These are phyloP conservation scores for Colletotrichum navitas DNA, from an alignment of 2,329 filamentous ascomycete genomes.

Conservation along the genomic window DNA sequence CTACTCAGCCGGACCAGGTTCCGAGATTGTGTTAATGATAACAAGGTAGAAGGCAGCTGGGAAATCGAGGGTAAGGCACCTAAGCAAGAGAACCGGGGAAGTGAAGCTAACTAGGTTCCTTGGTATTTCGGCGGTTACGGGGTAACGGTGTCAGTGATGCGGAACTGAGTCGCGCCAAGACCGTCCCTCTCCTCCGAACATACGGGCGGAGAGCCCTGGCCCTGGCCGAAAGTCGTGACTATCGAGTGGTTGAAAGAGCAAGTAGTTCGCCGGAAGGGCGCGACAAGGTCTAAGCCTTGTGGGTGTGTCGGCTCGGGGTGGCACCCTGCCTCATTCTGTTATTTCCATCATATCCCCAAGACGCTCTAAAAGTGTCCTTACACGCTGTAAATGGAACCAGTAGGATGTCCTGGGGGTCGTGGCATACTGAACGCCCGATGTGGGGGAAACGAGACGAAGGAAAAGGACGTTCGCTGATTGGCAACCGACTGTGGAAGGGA, in stretches of 20 bases:
- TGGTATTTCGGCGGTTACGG: slow-evolving; percentile 20
- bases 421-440: background rate
- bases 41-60: slow-evolving; percentile 13
- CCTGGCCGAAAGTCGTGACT: background rate
- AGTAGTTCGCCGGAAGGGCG: background rate
- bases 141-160: slow-evolving; percentile 24
- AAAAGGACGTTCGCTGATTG: background rate
- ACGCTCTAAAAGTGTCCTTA: slow-evolving; percentile 17
- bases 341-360: slow-evolving; percentile 7
- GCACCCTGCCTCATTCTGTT: background rate
- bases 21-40: background rate
- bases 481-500: slow-evolving; percentile 4
- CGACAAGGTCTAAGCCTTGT: slow-evolving; percentile 2
- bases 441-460: slow-evolving; percentile 13
- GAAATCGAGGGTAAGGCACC: background rate
- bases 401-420: slow-evolving; percentile 22
- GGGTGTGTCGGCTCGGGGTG: slow-evolving; percentile 21
- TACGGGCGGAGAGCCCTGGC: slow-evolving; percentile 19
- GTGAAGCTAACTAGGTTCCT: slow-evolving; percentile 40
- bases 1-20: slow-evolving; percentile 9
- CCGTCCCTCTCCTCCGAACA: slow-evolving; percentile 21
- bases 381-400: slow-evolving; percentile 26
- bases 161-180: slow-evolving; percentile 38
- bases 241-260: background rate
- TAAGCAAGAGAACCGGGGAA: slow-evolving; percentile 21